Evolutionary conservation across 169 alveolate species (phyloP), one percentile per base, ranked within the genome.

Genomic region (Plasmodium inui): DNA sequence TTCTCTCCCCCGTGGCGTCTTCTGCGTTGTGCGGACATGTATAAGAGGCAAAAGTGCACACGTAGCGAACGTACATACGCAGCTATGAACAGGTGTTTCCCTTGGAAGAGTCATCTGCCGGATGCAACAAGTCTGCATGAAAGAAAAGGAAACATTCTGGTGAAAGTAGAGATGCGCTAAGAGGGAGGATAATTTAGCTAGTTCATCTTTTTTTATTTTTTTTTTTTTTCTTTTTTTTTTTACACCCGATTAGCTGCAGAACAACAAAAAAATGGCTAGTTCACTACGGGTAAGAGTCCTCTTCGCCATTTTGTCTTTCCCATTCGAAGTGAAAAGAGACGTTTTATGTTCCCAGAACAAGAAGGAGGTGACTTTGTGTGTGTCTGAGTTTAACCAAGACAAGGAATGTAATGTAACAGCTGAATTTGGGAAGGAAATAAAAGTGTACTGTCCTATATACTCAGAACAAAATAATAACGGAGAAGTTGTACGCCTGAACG

Each of bases 371-470:
- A 14, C 34, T 14, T 3, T 53, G 7, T 82, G 89, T 57, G 0
- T 30, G 14, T 82, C 89, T 10, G 89, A 82, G 44, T 82, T 53
- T 82, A 30, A 53, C 41, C 53, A 82, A 10, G 79, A 82, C 41
- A 82, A 32, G 14, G 79, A 55, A 30, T 82, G 89, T 57, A 22
- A 53, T 14, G 19, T 82, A 32, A 0, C 26, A 30, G 70, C 53
- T 41, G 79, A 82, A 22, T 82, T 82, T 82, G 89, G 89, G 6
- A 82, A 82, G 41, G 79, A 28, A 22, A 39, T 82, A 9, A 55
- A 50, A 10, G 28, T 82, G 12, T 82, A 55, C 44, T 82, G 89
- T 82, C 89, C 89, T 8, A n/a, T 72, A 14, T 80, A 82, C 71
- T 6, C 53, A 26, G 41, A 28, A 14, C 39, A 17, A 14, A 82